Percentiles rank a stretch among this genome's conserved stretches.
phyloP scores from a whole-genome alignment of 108 stramenopile genomes.

The Cylindrotheca closterium region DNA sequence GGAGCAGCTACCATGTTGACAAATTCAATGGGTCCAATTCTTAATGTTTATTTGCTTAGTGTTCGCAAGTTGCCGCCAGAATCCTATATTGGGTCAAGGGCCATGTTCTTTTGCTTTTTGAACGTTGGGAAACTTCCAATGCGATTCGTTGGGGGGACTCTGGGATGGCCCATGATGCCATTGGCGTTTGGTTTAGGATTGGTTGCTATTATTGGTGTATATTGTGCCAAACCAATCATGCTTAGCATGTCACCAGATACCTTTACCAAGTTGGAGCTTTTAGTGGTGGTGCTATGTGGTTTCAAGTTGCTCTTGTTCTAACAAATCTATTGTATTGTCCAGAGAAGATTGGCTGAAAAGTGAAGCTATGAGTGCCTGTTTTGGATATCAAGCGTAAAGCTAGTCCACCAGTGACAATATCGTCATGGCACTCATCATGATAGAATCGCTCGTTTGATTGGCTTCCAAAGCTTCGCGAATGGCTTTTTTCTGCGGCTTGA shows the following conservation, averaged over 20 bases:
- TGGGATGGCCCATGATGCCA: conserved; percentile 45
- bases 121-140: conserved; percentile 50
- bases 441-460: conserved; percentile 1
- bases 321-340: too few relatives aligned
- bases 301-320: background rate
- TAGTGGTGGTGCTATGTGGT: conserved; percentile 53
- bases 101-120: conserved; percentile 62
- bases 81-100: conserved; percentile 52
- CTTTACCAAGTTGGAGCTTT: conserved; percentile 48
- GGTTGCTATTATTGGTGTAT: conserved; percentile 41
- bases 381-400: too few relatives aligned
- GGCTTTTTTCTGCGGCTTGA: background rate
- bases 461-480: conserved; percentile 1
- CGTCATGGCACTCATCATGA: conserved; percentile 3
- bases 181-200: conserved; percentile 34
- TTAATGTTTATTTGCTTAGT: conserved; percentile 53
- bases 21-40: conserved; percentile 57
- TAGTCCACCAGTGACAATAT: background rate
- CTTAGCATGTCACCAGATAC: conserved; percentile 41
- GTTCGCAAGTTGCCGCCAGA: conserved; percentile 44
- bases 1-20: conserved; percentile 54
- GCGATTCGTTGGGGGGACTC: conserved; percentile 43
- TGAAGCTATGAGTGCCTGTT: too few relatives aligned
- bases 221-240: conserved; percentile 60
- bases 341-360: too few relatives aligned